phyloP scores from a whole-genome alignment of 148 eudicot species.

The Gaultheria prostrata region DNA sequence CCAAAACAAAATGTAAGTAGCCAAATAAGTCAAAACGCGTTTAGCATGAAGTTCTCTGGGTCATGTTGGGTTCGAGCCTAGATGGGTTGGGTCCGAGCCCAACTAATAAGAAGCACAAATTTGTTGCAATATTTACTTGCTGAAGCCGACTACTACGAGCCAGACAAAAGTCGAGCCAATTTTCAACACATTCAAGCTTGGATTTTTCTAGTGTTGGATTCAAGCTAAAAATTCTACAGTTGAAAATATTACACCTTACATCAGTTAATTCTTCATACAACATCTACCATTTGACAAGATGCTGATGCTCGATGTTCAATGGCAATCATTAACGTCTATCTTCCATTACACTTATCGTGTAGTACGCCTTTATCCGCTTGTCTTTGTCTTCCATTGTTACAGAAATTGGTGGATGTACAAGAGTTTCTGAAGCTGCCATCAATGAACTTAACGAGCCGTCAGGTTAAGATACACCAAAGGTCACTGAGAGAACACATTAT shows the following conservation, averaged over 20 bases:
- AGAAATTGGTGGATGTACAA: constrained; percentile 73
- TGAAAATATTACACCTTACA: background rate
- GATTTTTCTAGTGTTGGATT: background rate
- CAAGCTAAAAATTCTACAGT: background rate
- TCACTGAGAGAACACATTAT: constrained; percentile 60
- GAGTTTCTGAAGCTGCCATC: constrained; percentile 63
- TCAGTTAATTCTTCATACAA: constrained; percentile 2
- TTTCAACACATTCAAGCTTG: background rate
- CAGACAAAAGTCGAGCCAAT: background rate
- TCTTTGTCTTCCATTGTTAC: constrained; percentile 18
- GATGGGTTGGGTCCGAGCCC: background rate
- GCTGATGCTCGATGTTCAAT: background rate
- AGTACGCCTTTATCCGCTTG: background rate
- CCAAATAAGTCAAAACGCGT: background rate
- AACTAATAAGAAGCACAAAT: constrained; percentile 1
- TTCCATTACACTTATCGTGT: background rate
- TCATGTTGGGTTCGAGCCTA: too few species aligned
- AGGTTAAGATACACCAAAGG: constrained; percentile 92
- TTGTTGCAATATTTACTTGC: background rate
- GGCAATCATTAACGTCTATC: background rate
- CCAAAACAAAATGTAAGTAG: background rate
- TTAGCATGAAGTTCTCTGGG: background rate
- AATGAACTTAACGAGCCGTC: constrained; percentile 60
- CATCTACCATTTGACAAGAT: background rate
- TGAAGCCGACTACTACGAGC: background rate